These are phyloP conservation scores for Podospora australis DNA, from an alignment of 495 filamentous ascomycete genomes.

Conservation along the genomic window DNA sequence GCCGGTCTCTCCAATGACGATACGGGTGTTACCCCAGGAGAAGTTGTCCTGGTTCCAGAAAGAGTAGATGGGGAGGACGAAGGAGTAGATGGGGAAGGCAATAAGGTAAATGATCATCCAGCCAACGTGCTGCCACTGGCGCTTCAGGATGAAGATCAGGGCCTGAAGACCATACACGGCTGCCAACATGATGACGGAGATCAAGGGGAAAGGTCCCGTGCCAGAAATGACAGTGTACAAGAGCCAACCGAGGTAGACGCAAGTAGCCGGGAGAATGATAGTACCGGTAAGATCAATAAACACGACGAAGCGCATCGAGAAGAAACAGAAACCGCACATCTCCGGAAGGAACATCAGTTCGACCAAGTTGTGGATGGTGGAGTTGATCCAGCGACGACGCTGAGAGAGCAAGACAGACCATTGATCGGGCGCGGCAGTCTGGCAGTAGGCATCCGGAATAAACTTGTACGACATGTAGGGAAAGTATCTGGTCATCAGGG, in stretches of 20 bases:
- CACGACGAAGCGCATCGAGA: constrained; percentile 97
- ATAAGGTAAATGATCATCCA: constrained; percentile 99
- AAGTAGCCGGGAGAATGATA: constrained; percentile 86
- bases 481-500: constrained; percentile 96
- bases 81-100: constrained; percentile 89
- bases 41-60: constrained; percentile 99
- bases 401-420: constrained; percentile 93
- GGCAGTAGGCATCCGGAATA: constrained; percentile 83
- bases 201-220: constrained; percentile 71
- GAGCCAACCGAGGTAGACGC: constrained; percentile 82
- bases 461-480: constrained; percentile 95
- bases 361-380: constrained; percentile 89
- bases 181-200: constrained; percentile 83
- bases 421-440: constrained; percentile 86
- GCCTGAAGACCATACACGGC: constrained; percentile 93
- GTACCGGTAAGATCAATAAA: constrained; percentile 93
- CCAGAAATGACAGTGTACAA: constrained; percentile 70
- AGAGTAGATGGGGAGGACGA: constrained; percentile 88
- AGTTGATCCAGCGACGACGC: constrained; percentile 97
- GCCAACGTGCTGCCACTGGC: constrained; percentile 95
- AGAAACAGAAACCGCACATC: constrained; percentile 97
- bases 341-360: constrained; percentile 84
- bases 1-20: constrained; percentile 91
- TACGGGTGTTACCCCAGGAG: constrained; percentile 94
- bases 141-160: constrained; percentile 88